Evolutionary conservation across 257 asterid species (phyloP).

Genomic region (Ballota nigra): DNA sequence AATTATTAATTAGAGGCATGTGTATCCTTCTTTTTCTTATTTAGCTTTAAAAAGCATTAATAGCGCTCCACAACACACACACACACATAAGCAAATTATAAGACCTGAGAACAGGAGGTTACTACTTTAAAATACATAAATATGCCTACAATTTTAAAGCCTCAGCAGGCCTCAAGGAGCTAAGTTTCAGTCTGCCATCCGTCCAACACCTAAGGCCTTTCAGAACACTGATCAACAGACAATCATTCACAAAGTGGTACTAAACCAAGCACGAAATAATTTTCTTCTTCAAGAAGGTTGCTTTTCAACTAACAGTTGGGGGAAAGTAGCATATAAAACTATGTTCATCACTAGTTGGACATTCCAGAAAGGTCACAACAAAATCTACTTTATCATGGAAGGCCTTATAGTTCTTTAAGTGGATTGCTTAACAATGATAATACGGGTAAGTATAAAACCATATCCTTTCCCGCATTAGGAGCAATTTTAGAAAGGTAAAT

Average conservation of each 20-base stretch:
- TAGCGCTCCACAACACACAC: neutral
- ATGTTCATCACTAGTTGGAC: neutral
- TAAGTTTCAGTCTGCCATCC: neutral
- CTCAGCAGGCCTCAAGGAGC: neutral
- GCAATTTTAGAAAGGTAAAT: neutral
- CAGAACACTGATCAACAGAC: neutral
- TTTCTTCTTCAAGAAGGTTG: constrained; percentile 4
- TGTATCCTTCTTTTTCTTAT: neutral
- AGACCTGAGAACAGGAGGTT: neutral
- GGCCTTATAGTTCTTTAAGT: neutral
- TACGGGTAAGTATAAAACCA: neutral
- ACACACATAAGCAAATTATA: no score
- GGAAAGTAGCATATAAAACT: neutral
- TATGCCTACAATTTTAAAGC: neutral
- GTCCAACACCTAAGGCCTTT: neutral
- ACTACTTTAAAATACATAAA: no score
- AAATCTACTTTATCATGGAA: neutral
- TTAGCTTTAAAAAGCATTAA: neutral
- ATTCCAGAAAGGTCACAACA: neutral
- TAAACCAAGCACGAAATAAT: neutral
- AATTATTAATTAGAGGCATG: neutral
- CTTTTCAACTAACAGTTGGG: neutral
- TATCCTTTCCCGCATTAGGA: neutral
- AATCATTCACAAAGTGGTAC: neutral
- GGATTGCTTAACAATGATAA: neutral